Evolutionary conservation across 495 filamentous ascomycete genomes (phyloP).

Genomic region (Trichocladium antarcticum): DNA sequence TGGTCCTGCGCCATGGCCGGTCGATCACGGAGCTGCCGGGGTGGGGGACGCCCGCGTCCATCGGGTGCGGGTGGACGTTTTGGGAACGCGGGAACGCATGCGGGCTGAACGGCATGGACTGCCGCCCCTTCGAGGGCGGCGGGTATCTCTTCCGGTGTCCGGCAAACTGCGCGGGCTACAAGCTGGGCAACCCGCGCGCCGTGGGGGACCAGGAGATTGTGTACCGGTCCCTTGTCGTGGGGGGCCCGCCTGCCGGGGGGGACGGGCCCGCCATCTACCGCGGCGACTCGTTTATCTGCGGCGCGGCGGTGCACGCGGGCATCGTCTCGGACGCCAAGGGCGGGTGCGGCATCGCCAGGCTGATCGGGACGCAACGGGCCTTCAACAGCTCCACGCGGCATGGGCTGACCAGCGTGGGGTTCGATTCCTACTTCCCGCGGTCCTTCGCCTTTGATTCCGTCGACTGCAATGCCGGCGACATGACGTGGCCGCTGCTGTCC

Average conservation of each 20-base stretch:
- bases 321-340: slow-evolving; percentile 54
- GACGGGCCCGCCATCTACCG: slow-evolving; percentile 50
- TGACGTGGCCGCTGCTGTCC: slow-evolving; percentile 43
- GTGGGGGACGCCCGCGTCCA: slow-evolving; percentile 52
- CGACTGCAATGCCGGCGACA: slow-evolving; percentile 35
- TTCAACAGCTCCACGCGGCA: slow-evolving; percentile 13
- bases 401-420: slow-evolving; percentile 14
- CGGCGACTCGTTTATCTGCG: slow-evolving; percentile 75
- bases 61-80: slow-evolving; percentile 54
- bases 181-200: slow-evolving; percentile 58
- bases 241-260: slow-evolving; percentile 48
- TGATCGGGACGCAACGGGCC: slow-evolving; percentile 5
- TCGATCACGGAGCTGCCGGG: slow-evolving; percentile 55
- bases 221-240: slow-evolving; percentile 63
- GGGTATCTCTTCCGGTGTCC: slow-evolving; percentile 70
- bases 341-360: slow-evolving; percentile 46
- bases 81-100: slow-evolving; percentile 64
- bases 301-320: slow-evolving; percentile 68
- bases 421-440: slow-evolving; percentile 41
- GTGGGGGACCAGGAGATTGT: slow-evolving; percentile 63
- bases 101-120: slow-evolving; percentile 67
- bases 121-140: slow-evolving; percentile 64
- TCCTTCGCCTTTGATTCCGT: slow-evolving; percentile 53
- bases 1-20: slow-evolving; percentile 53
- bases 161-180: slow-evolving; percentile 55